Conservation (phyloP, 768 basidiomycete species). For the Leccinum subgranulosum region DNA sequence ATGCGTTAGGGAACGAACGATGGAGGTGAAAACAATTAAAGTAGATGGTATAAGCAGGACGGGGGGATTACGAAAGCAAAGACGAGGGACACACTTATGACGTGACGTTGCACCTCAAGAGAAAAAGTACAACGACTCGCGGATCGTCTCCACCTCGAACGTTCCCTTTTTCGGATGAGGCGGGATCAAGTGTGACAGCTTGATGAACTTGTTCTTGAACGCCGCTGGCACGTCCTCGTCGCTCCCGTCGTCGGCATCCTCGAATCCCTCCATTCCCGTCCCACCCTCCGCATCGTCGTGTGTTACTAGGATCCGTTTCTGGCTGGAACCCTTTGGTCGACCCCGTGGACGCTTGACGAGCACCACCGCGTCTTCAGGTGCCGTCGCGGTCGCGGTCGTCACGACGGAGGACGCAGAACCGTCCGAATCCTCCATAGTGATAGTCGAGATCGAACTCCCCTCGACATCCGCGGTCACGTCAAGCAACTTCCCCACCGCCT, state of each 20-base stretch:
- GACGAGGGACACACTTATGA: background rate
- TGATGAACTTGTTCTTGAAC: slow-evolving; percentile 61
- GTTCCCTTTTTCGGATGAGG: slow-evolving; percentile 80
- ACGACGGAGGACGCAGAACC: background rate
- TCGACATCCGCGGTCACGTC: slow-evolving; percentile 37
- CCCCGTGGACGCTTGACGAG: slow-evolving; percentile 15
- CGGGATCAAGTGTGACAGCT: slow-evolving; percentile 72
- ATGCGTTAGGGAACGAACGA: background rate
- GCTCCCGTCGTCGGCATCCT: slow-evolving; percentile 14
- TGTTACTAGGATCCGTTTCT: slow-evolving; percentile 14
- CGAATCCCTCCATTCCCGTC: background rate
- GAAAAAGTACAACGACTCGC: slow-evolving; percentile 89
- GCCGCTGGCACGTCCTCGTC: slow-evolving; percentile 23
- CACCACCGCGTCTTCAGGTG: background rate
- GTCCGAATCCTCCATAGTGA: slow-evolving; percentile 5
- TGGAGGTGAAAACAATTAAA: background rate
- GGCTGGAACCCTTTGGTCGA: slow-evolving; percentile 19
- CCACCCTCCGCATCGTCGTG: background rate
- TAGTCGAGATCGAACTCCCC: slow-evolving; percentile 30
- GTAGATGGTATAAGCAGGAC: background rate
- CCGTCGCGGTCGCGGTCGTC: background rate
- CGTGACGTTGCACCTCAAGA: slow-evolving; percentile 44
- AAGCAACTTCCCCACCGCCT: slow-evolving; percentile 33
- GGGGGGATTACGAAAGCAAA: background rate
- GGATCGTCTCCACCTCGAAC: slow-evolving; percentile 82